These are phyloP conservation scores for Melastoma candidum DNA, from an alignment of 441 rosid species.

Conservation along the genomic window DNA sequence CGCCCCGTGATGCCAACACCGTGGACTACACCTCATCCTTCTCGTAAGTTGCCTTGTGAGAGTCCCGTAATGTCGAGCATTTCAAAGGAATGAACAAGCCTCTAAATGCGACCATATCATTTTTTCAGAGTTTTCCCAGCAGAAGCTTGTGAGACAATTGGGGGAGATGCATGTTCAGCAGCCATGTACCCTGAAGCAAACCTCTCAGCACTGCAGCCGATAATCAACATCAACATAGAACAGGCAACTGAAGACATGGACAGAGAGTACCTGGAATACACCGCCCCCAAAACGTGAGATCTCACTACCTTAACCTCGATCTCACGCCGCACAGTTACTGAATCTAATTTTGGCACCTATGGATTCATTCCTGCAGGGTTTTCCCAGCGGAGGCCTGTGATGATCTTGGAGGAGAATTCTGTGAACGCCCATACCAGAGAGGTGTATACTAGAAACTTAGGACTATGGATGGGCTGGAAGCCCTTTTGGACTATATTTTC, in stretches of 20 bases:
- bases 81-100: background rate
- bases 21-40: background rate
- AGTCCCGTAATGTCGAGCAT: background rate
- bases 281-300: background rate
- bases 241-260: constrained; percentile 2
- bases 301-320: background rate
- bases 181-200: background rate
- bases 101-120: background rate
- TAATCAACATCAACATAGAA: background rate
- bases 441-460: constrained; percentile 9
- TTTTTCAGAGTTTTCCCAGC: constrained; percentile 1
- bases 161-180: background rate
- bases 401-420: constrained; percentile 9
- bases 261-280: constrained; percentile 7
- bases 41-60: background rate
- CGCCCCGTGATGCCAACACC: background rate
- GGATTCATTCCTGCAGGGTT: constrained; percentile 2
- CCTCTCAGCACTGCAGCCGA: background rate
- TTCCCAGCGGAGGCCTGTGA: constrained; percentile 9
- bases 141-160: constrained; percentile 3
- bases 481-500: too few relatives aligned
- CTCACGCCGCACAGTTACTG: background rate
- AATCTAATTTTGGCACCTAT: background rate
- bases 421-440: constrained; percentile 9
- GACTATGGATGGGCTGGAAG: too few relatives aligned